Conservation (phyloP, 495 filamentous ascomycete genomes). For the Neurospora sp. region DNA sequence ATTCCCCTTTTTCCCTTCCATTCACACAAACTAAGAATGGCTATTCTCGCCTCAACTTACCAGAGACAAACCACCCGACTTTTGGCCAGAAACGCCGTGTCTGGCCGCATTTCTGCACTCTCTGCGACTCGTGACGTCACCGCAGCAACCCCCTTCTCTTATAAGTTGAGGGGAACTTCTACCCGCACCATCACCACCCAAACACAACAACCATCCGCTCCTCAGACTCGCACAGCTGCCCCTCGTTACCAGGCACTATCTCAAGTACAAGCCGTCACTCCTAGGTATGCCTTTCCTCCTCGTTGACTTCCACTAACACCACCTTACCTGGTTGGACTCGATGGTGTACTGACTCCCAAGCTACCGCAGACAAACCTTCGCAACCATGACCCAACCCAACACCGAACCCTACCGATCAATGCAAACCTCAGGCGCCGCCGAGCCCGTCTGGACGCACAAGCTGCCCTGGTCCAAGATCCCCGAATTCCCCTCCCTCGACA, state of each 20-base stretch:
- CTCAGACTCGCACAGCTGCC: neutral
- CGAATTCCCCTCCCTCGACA: slow-evolving; percentile 31
- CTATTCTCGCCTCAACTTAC: neutral
- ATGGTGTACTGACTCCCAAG: too few relatives aligned
- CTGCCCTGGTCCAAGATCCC: slow-evolving; percentile 39
- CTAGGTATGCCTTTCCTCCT: neutral
- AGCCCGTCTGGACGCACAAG: slow-evolving; percentile 44
- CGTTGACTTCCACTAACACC: too few relatives aligned
- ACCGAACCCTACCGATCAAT: slow-evolving; percentile 21
- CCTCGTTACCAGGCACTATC: neutral
- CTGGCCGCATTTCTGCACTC: neutral
- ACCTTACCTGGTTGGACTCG: too few relatives aligned
- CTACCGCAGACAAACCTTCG: neutral
- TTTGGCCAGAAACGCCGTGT: neutral
- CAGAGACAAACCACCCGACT: neutral
- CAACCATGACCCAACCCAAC: neutral
- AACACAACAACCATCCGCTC: neutral
- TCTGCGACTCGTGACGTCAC: neutral
- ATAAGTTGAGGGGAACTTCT: neutral
- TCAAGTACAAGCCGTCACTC: neutral
- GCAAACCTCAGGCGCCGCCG: slow-evolving; percentile 38
- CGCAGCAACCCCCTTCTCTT: neutral
- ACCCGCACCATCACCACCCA: neutral
- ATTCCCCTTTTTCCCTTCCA: neutral
- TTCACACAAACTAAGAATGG: neutral